Conservation (phyloP, 2,329 filamentous ascomycete species). For the Colletotrichum graminicola region DNA sequence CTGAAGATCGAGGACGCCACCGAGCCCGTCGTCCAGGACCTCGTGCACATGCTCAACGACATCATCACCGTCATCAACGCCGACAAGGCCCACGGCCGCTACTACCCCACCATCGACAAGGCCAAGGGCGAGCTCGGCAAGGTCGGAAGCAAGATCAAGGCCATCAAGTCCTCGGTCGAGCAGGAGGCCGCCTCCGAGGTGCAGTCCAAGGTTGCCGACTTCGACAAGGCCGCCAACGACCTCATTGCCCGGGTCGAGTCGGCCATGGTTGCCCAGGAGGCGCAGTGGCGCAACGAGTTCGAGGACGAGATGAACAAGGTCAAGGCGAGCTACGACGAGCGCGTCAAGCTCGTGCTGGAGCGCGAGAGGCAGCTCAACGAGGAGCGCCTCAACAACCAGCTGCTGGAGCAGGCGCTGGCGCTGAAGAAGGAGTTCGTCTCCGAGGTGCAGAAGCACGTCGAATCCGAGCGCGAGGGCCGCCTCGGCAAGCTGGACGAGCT, state of each 20-base stretch:
- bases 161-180: constrained; percentile 77
- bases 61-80: constrained; percentile 94
- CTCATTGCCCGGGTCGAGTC: constrained; percentile 89
- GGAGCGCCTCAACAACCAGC: constrained; percentile 84
- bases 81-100: constrained; percentile 82
- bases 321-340: constrained; percentile 81
- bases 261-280: constrained; percentile 84
- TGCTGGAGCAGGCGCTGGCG: constrained; percentile 90
- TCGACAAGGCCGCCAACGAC: constrained; percentile 88
- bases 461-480: constrained; percentile 87
- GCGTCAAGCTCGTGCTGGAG: constrained; percentile 82
- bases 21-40: constrained; percentile 90
- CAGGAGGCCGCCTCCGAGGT: constrained; percentile 82
- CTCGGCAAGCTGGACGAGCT: constrained; percentile 88
- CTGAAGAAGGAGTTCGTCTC: constrained; percentile 87
- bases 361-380: constrained; percentile 85
- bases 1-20: constrained; percentile 80
- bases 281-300: constrained; percentile 88
- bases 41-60: constrained; percentile 96
- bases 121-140: constrained; percentile 86
- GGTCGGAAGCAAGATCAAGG: constrained; percentile 82
- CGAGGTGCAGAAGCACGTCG: constrained; percentile 84
- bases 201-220: constrained; percentile 77
- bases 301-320: constrained; percentile 86
- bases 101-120: constrained; percentile 82